Percentiles rank a stretch among this genome's conserved stretches.
These are phyloP conservation scores for Paecilomyces niveus DNA, from an alignment of 2,329 filamentous ascomycete species.

Conservation along the genomic window DNA sequence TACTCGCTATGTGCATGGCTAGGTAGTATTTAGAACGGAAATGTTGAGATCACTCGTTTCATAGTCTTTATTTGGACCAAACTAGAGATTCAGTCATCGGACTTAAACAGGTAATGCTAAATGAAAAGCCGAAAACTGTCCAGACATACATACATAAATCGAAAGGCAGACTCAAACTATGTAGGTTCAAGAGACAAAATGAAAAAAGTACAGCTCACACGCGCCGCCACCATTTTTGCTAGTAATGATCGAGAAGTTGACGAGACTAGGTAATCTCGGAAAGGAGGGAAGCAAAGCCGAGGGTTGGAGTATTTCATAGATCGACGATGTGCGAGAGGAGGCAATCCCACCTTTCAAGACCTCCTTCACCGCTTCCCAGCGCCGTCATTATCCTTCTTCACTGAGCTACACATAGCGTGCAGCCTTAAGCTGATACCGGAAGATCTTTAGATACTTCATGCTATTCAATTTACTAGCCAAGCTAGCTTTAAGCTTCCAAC, in stretches of 20 bases:
- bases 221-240: background rate
- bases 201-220: background rate
- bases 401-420: background rate
- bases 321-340: background rate
- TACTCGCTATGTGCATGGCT: background rate
- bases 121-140: background rate
- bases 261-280: background rate
- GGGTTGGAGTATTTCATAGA: background rate
- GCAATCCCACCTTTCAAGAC: background rate
- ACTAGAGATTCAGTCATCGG: background rate
- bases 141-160: background rate
- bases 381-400: background rate
- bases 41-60: background rate
- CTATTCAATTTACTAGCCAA: background rate
- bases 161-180: background rate
- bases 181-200: background rate
- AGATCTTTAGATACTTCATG: background rate
- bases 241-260: background rate
- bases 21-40: background rate
- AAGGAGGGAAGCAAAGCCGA: background rate
- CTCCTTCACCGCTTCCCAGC: no score
- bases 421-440: background rate
- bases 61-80: background rate
- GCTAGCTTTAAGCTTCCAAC: constrained; percentile 49
- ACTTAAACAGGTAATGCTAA: background rate